Percentiles rank a stretch among this genome's conserved stretches.
Evolutionary conservation across 495 filamentous ascomycete genomes (phyloP).

Genomic region (Podospora anserina): DNA sequence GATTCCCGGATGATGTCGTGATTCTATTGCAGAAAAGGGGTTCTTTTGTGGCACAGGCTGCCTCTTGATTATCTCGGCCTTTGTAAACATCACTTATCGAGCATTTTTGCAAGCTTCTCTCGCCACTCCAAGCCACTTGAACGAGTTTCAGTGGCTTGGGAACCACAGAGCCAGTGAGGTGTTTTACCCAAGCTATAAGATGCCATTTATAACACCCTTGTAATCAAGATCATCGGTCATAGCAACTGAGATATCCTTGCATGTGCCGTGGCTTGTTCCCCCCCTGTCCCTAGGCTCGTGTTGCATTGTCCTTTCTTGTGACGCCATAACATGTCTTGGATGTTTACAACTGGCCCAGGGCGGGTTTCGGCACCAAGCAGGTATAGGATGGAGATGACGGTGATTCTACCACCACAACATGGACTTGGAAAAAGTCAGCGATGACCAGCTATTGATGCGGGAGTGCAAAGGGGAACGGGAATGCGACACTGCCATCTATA

Average conservation of each 20-base stretch:
- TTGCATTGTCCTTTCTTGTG: background rate
- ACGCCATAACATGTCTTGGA: constrained; percentile 6
- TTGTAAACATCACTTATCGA: background rate
- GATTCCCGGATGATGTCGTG: constrained; percentile 1
- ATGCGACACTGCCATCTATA: background rate
- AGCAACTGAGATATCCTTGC: background rate
- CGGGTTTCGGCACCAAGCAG: background rate
- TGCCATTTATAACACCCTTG: background rate
- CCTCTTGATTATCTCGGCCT: background rate
- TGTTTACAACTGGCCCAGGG: background rate
- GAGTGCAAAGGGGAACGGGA: background rate
- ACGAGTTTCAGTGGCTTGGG: background rate
- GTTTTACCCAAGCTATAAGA: background rate
- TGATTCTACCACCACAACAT: background rate
- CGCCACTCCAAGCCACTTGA: background rate
- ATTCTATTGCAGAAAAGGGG: background rate
- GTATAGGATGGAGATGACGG: background rate
- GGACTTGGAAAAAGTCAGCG: background rate
- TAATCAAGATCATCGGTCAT: background rate
- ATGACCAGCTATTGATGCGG: background rate
- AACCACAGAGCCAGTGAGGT: background rate
- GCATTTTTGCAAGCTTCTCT: background rate
- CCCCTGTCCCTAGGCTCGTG: background rate
- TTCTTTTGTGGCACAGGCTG: background rate
- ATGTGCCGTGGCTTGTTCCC: background rate